Base-by-base conservation (phyloP, 371 early-diverging fungal genomes). In the Mortierella sp. region DNA sequence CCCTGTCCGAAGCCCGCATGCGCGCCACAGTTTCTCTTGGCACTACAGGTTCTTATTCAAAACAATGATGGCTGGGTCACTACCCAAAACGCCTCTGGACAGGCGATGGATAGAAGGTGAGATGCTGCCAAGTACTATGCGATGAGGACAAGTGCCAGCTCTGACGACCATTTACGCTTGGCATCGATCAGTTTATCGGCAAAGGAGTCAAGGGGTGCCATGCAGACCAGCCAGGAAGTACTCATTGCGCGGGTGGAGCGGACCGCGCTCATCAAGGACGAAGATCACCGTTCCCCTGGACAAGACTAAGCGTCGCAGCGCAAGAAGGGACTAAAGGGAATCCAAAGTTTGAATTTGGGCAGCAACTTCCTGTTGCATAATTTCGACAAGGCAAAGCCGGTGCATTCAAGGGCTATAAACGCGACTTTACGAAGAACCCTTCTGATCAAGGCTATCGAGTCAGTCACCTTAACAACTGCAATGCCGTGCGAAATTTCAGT, bases 1-100 rank as follows among this genome's bases (percentile, higher is more conserved):
- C 70, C 2, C 19, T 76, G 23, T 65, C 60, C 8, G 78, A 76
- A n/a, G 30, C 78, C 78, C 11, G 54, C 65, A 5, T 59, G 52
- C 24, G 57, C 70, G 4, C 39, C 70, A 3, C 70, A 60, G 15
- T 24, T 76, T 9, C 61, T 76, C 23, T 14, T 62, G 48, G 57
- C 66, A 7, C 24, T 65, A 21, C 78, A 76, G 46, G 6, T 48
- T 30, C 41, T 70, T 15, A 30, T 39, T 6, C 37, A 53, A 14
- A 19, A n/a, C n/a, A n/a, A 17, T 11, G 21, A 24, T 0, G 61
- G 65, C 11, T 76, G 78, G 78, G 24, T 70, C 15, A 70, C 78
- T 1, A 6, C 51, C 17, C 19, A 19, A 24, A 70, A 65, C 42
- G 70, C 78, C 2, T 48, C 37, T 6, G 37, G 24, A 15, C n/a